These are phyloP conservation scores for Stentor coeruleus DNA, from an alignment of 73 alveolate genomes.

Conservation along the genomic window DNA sequence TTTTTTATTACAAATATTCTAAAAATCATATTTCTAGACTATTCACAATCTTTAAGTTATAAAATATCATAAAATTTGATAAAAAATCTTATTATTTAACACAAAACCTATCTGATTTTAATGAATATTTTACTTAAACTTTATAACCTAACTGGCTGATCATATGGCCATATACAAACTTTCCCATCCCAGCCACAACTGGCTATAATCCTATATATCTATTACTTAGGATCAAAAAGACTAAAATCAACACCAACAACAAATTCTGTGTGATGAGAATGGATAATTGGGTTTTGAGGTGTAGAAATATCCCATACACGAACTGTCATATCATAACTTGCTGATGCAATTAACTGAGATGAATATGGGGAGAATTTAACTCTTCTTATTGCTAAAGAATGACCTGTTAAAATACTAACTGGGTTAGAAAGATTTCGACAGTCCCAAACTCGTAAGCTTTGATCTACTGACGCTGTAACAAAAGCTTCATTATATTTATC, in stretches of 20 bases:
- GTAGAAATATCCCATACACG: slow-evolving; percentile 79
- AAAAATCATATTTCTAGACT: no score
- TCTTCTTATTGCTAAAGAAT: slow-evolving; percentile 82
- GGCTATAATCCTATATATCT: slow-evolving; percentile 49
- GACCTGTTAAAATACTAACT: slow-evolving; percentile 67
- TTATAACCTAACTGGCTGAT: no score
- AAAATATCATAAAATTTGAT: no score
- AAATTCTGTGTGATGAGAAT: slow-evolving; percentile 89
- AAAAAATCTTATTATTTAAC: no score
- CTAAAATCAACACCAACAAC: slow-evolving; percentile 93
- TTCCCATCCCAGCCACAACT: slow-evolving; percentile 96
- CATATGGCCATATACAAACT: slow-evolving; percentile 77
- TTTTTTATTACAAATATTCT: no score
- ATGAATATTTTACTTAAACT: no score
- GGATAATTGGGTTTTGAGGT: slow-evolving; percentile 37
- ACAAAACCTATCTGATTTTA: no score
- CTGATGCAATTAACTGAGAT: slow-evolving; percentile 78
- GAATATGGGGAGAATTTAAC: slow-evolving; percentile 90
- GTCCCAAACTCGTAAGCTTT: slow-evolving; percentile 81
- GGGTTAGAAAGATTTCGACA: slow-evolving; percentile 63
- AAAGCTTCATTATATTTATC: slow-evolving; percentile 81
- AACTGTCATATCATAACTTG: slow-evolving; percentile 93
- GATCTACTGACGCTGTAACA: slow-evolving; percentile 88
- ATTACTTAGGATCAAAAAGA: slow-evolving; percentile 58
- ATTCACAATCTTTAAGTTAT: no score